phyloP scores from a whole-genome alignment of 192 early-diverging fungal species.

The Ambispora gerdemannii region DNA sequence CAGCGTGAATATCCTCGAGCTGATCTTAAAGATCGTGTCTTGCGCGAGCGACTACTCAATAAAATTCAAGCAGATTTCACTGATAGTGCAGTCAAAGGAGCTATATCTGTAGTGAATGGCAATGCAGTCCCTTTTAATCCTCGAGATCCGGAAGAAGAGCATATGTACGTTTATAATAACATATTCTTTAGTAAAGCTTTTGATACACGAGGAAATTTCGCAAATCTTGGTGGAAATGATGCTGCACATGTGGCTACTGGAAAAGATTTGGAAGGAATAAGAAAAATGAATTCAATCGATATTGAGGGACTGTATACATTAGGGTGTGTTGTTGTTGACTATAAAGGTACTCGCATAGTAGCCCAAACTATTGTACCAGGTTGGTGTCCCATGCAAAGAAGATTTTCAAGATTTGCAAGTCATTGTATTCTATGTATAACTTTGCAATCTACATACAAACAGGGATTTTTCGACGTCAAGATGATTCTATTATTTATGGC shows the following conservation, averaged over 20 bases:
- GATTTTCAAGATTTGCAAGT: too few relatives aligned
- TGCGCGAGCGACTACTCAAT: slow-evolving; percentile 80
- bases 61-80: slow-evolving; percentile 88
- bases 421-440: too few relatives aligned
- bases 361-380: slow-evolving; percentile 94
- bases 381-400: slow-evolving; percentile 27
- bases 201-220: slow-evolving; percentile 83
- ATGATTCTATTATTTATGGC: slow-evolving; percentile 86
- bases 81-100: slow-evolving; percentile 84
- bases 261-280: slow-evolving; percentile 92
- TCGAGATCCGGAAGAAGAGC: slow-evolving; percentile 64
- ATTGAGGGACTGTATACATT: slow-evolving; percentile 82
- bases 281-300: slow-evolving; percentile 69
- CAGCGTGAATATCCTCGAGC: slow-evolving; percentile 77
- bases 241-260: slow-evolving; percentile 90
- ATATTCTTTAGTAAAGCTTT: slow-evolving; percentile 92
- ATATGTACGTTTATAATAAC: slow-evolving; percentile 93
- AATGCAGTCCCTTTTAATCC: slow-evolving; percentile 77
- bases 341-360: slow-evolving; percentile 84
- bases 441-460: too few relatives aligned
- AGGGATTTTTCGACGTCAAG: slow-evolving; percentile 66
- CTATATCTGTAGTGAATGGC: slow-evolving; percentile 78
- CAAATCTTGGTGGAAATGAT: slow-evolving; percentile 77
- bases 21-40: slow-evolving; percentile 77
- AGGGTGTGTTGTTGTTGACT: slow-evolving; percentile 89